These are phyloP conservation scores for Geosmithia flava DNA, from an alignment of 2,329 filamentous ascomycete species.

Conservation along the genomic window DNA sequence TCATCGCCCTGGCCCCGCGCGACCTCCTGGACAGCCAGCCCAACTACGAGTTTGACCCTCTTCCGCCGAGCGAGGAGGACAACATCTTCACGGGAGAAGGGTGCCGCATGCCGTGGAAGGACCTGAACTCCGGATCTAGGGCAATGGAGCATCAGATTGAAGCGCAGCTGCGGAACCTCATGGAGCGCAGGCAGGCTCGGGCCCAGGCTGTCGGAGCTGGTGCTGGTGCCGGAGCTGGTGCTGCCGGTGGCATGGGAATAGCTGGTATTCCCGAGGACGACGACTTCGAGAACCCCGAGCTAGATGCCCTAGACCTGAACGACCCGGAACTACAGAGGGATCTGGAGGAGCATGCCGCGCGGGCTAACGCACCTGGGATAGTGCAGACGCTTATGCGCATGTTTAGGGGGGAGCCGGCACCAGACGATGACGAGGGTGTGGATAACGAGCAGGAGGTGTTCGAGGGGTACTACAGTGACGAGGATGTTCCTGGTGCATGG, in stretches of 20 bases:
- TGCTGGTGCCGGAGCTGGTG: conserved; percentile 4
- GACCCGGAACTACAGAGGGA: conserved; percentile 19
- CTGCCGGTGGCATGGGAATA: background rate
- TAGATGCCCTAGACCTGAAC: conserved; percentile 11
- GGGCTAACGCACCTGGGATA: conserved; percentile 13
- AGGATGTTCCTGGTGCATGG: conserved; percentile 19
- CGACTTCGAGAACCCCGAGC: conserved; percentile 12
- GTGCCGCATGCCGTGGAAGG: conserved; percentile 24
- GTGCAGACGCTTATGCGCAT: conserved; percentile 11
- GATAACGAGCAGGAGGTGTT: conserved; percentile 3
- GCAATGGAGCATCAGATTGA: conserved; percentile 7
- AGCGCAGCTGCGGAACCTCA: conserved; percentile 14
- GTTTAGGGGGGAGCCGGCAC: conserved; percentile 7
- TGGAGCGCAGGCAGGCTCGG: conserved; percentile 9
- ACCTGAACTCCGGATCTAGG: conserved; percentile 6
- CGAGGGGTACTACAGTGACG: conserved; percentile 2
- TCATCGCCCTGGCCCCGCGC: conserved; percentile 59
- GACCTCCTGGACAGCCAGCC: conserved; percentile 50
- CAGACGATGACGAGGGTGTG: conserved; percentile 4
- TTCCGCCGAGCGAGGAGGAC: conserved; percentile 52
- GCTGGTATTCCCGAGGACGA: conserved; percentile 7
- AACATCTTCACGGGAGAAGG: conserved; percentile 36
- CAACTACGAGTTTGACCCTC: conserved; percentile 68
- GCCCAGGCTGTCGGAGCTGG: conserved; percentile 4
- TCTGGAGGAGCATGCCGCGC: conserved; percentile 13